Base-by-base conservation (phyloP, 1,284 basidiomycete species). In the Pulveroboletus sp. region DNA sequence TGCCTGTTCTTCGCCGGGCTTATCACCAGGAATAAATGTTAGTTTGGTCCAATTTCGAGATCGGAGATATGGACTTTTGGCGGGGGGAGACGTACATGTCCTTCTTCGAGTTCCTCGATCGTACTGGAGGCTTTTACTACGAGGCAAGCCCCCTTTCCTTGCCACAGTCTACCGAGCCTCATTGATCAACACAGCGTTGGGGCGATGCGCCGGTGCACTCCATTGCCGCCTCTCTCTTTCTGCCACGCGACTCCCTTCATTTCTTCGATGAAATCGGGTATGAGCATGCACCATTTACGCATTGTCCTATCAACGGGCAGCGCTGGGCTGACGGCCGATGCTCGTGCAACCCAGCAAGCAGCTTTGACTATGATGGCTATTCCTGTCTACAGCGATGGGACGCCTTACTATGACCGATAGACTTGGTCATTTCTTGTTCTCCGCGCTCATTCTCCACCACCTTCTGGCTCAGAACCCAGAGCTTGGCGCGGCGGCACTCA, bases 1-100 rank as follows among this genome's bases (percentile, higher is more conserved):
- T 15, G 3, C 14, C n/a, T 24, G 38, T 28, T 62, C 35, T 29
- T 22, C 40, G 29, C 26, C 4, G 5, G 28, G 20, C 49, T 52
- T 17, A 50, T 43, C 46, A 43, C 17, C 26, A 36, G 39, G 35
- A 57, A 14, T n/a, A n/a, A 18, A 57, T 0, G 53, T 11, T 26
- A 89, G 87, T 85, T 71, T 92, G 90, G 88, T 87, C 82, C 65
- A 92, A 92, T 72, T 92, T 94, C 60, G 93, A 96, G 72, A 92
- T 96, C 44, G 92, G 83, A 10, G 85, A 88, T 66, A 82, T 89
- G 79, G 83, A 89, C 60, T 94, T 95, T 72, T 94, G 90, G 87
- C 78, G 94, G 52, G 77, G 81, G 8, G 81, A 91, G 59, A 84
- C 87, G 0, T 96, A 96, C 72, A 80, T 78, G 64, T 81, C 84